A percentile compares a stretch with the other conserved stretches of the same genome.
Conservation (phyloP, 768 basidiomycete genomes). For the Pisolithus microcarpus region DNA sequence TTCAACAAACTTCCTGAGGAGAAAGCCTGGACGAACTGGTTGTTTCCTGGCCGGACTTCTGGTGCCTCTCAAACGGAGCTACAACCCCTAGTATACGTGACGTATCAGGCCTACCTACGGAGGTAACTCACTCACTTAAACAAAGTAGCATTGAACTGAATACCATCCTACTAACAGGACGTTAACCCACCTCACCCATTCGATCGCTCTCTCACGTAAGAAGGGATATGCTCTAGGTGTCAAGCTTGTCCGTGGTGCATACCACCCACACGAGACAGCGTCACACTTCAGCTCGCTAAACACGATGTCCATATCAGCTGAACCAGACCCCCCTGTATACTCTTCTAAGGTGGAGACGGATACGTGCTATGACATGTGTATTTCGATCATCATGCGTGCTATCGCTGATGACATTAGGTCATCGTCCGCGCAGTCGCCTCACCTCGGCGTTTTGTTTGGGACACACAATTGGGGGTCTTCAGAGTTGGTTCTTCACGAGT, state of each 20-base stretch:
- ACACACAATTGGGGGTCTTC: slow-evolving; percentile 80
- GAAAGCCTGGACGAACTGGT: slow-evolving; percentile 2
- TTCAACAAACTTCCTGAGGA: slow-evolving; percentile 50
- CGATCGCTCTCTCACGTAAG: slow-evolving; percentile 56
- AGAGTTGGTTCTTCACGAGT: slow-evolving; percentile 50
- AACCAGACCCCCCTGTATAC: slow-evolving; percentile 63
- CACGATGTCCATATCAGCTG: slow-evolving; percentile 47
- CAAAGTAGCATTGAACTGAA: not conserved
- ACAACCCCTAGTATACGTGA: slow-evolving; percentile 74
- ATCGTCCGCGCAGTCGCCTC: slow-evolving; percentile 6
- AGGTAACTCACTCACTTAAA: slow-evolving; percentile 35
- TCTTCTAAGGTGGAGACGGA: slow-evolving; percentile 65
- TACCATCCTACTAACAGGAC: slow-evolving; percentile 36
- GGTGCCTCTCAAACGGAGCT: slow-evolving; percentile 15
- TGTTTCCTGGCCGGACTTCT: not conserved
- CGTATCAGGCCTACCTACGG: slow-evolving; percentile 84
- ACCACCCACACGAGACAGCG: slow-evolving; percentile 68
- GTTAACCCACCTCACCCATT: slow-evolving; percentile 57
- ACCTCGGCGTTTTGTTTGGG: slow-evolving; percentile 69
- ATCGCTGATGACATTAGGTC: slow-evolving; percentile 45
- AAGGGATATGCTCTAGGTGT: slow-evolving; percentile 75
- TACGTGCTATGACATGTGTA: slow-evolving; percentile 59
- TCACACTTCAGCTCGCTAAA: slow-evolving; percentile 31
- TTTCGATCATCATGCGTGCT: slow-evolving; percentile 45
- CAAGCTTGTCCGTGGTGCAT: slow-evolving; percentile 91